Conservation (phyloP, 805 yeast species). For the Candida adriatica region DNA sequence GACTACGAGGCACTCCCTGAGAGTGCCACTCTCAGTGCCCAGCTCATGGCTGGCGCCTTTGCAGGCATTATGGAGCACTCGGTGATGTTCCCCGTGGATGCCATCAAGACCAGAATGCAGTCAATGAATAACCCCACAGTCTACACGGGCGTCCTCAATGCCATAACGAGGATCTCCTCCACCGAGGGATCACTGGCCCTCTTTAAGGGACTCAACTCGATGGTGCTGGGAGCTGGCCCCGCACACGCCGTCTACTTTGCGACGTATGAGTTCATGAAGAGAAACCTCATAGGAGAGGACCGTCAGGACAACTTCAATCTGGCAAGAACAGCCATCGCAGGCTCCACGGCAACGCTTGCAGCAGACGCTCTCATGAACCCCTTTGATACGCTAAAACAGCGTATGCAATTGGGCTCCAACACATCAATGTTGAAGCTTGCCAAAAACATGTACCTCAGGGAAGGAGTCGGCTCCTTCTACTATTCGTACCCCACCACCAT, state of each 20-base stretch:
- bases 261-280: slow-evolving; percentile 75
- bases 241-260: slow-evolving; percentile 96
- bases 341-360: slow-evolving; percentile 87
- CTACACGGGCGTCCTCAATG: slow-evolving; percentile 45
- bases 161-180: slow-evolving; percentile 71
- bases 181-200: slow-evolving; percentile 83
- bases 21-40: slow-evolving; percentile 74
- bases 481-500: slow-evolving; percentile 92
- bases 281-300: slow-evolving; percentile 27
- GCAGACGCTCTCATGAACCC: slow-evolving; percentile 97
- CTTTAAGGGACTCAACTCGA: slow-evolving; percentile 92
- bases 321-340: slow-evolving; percentile 76
- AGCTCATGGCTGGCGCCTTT: slow-evolving; percentile 89
- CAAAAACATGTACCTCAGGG: slow-evolving; percentile 43
- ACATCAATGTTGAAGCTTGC: slow-evolving; percentile 30
- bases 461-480: slow-evolving; percentile 78
- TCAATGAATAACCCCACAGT: slow-evolving; percentile 15
- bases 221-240: slow-evolving; percentile 96
- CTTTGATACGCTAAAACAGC: slow-evolving; percentile 88
- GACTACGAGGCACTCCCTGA: slow-evolving; percentile 93
- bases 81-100: slow-evolving; percentile 94
- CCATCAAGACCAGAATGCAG: slow-evolving; percentile 95
- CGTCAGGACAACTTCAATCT: slow-evolving; percentile 51
- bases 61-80: slow-evolving; percentile 99
- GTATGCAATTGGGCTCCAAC: slow-evolving; percentile 64